A percentile compares a stretch with the other conserved stretches of the same genome.
phyloP scores from a whole-genome alignment of 1,284 basidiomycete species.

The Puccinia triticina region DNA sequence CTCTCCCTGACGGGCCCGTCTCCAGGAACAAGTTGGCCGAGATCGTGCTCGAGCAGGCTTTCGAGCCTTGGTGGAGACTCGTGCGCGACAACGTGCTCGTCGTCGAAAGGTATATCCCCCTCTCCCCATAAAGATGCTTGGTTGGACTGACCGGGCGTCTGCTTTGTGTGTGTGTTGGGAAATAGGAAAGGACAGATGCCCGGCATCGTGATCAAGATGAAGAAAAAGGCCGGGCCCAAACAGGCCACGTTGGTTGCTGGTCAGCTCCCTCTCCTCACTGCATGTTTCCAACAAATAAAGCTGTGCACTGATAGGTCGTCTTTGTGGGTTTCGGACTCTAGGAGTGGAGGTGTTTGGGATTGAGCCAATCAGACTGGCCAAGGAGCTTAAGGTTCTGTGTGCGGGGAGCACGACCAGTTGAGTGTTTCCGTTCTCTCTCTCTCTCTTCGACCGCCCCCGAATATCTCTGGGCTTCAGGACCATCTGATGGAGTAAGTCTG shows the following conservation, averaged over 20 bases:
- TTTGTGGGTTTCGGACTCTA: neutral
- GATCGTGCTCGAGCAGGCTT: neutral
- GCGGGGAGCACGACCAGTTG: conserved; percentile 45
- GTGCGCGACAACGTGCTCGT: neutral
- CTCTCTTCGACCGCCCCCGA: no score
- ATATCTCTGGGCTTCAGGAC: no score
- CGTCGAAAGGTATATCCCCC: neutral
- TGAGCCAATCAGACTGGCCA: conserved; percentile 21
- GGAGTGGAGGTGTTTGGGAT: conserved; percentile 33
- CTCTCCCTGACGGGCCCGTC: neutral
- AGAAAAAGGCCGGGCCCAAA: conserved; percentile 21
- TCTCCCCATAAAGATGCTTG: neutral
- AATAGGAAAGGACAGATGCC: conserved; percentile 29
- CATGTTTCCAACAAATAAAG: no score
- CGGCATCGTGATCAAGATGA: conserved; percentile 12
- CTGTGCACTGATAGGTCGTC: neutral
- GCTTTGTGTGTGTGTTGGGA: no score
- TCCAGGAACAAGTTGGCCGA: neutral
- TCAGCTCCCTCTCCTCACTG: neutral
- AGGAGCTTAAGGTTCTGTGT: conserved; percentile 21
- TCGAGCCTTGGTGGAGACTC: conserved; percentile 47
- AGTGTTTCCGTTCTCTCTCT: neutral
- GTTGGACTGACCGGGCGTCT: neutral
- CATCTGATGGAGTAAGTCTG: no score
- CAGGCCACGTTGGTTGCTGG: conserved; percentile 31